A percentile compares a stretch with the other conserved stretches of the same genome.
These are phyloP conservation scores for Penium margaritaceum DNA, from an alignment of 139 green algal species.

Conservation along the genomic window DNA sequence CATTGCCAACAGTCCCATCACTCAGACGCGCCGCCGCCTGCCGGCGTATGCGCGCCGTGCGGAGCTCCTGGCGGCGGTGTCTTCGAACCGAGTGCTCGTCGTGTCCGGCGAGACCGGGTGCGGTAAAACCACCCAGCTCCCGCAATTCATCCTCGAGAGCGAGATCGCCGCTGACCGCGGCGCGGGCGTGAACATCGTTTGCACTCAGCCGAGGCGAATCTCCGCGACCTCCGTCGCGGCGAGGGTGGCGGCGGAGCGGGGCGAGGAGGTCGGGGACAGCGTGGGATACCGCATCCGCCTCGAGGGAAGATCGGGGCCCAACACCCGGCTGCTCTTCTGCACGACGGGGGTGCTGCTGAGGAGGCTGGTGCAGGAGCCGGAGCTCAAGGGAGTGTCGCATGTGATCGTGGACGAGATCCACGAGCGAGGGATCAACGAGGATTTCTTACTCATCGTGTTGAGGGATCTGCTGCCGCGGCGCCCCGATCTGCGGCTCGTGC, in stretches of 20 bases:
- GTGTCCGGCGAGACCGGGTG: conserved; percentile 64
- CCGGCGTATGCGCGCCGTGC: conserved; percentile 17
- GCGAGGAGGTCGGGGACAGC: conserved; percentile 18
- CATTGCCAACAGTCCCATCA: neutral
- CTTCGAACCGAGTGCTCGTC: conserved; percentile 47
- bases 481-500: conserved; percentile 49
- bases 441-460: conserved; percentile 60
- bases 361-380: conserved; percentile 24
- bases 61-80: conserved; percentile 39
- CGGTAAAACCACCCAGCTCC: conserved; percentile 56
- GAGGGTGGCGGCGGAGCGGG: conserved; percentile 48
- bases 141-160: conserved; percentile 49
- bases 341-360: conserved; percentile 54
- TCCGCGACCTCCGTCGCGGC: conserved; percentile 47
- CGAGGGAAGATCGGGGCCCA: conserved; percentile 27
- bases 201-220: conserved; percentile 53
- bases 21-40: neutral
- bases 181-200: conserved; percentile 44
- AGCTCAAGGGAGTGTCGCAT: conserved; percentile 54
- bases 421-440: conserved; percentile 63
- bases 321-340: conserved; percentile 50
- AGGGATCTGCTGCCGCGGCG: conserved; percentile 45
- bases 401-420: conserved; percentile 84
- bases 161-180: conserved; percentile 17
- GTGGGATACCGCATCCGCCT: conserved; percentile 44